These are phyloP conservation scores for Clarireedia monteithiana DNA, from an alignment of 2,329 filamentous ascomycete species.

Conservation along the genomic window DNA sequence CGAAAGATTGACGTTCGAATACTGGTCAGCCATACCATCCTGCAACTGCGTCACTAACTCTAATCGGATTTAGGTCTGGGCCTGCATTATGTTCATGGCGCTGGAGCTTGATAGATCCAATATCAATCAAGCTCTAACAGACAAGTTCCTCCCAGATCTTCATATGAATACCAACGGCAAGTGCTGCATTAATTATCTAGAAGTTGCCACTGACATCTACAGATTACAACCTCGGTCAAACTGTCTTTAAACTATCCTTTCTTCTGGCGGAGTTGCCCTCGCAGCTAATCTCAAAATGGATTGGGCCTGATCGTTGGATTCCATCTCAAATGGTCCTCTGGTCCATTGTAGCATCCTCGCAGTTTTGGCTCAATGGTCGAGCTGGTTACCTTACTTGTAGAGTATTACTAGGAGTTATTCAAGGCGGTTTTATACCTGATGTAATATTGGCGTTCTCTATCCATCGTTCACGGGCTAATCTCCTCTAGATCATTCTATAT, in stretches of 20 bases:
- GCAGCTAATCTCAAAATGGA: constrained; percentile 38
- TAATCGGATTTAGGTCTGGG: constrained; percentile 18
- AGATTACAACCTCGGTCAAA: constrained; percentile 41
- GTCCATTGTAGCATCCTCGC: constrained; percentile 47
- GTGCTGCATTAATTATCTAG: too few relatives aligned
- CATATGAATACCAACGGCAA: constrained; percentile 36
- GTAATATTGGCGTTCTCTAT: constrained; percentile 35
- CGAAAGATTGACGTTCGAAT: constrained; percentile 29
- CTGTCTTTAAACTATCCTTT: constrained; percentile 31
- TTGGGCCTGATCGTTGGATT: constrained; percentile 44
- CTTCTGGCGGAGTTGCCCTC: constrained; percentile 47
- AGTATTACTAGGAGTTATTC: constrained; percentile 20
- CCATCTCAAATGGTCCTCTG: constrained; percentile 44
- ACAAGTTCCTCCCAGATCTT: constrained; percentile 52
- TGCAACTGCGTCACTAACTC: too few relatives aligned
- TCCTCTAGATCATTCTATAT: constrained; percentile 35
- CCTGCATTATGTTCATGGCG: constrained; percentile 50
- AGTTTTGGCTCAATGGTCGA: constrained; percentile 29
- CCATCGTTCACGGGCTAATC: not conserved
- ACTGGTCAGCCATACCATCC: constrained; percentile 8
- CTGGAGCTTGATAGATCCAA: constrained; percentile 55
- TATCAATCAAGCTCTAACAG: constrained; percentile 48
- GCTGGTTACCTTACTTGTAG: constrained; percentile 28
- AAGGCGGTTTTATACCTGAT: constrained; percentile 27
- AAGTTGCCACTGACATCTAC: not conserved